Conservation (phyloP, 2,329 filamentous ascomycete species). For the Epichloe festucae region DNA sequence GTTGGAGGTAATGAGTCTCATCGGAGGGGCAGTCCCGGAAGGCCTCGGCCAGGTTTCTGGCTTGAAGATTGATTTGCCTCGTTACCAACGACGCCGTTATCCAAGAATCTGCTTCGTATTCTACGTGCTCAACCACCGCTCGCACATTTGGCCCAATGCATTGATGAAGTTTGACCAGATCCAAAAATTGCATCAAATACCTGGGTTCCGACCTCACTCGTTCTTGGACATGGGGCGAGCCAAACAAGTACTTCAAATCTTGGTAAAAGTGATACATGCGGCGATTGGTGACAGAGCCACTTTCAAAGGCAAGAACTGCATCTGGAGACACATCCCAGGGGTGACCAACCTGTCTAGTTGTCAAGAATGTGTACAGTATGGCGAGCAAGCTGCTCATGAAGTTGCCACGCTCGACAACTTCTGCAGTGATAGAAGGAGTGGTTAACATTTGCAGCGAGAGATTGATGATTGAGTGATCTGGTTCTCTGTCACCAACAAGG, state of each 20-base stretch:
- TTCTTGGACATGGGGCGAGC: slow-evolving; percentile 77
- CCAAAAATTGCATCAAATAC: slow-evolving; percentile 88
- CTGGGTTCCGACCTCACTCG: slow-evolving; percentile 69
- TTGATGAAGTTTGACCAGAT: slow-evolving; percentile 90
- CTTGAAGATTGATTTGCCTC: slow-evolving; percentile 85
- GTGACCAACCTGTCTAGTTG: slow-evolving; percentile 88
- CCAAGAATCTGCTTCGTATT: slow-evolving; percentile 97
- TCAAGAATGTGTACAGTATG: slow-evolving; percentile 94
- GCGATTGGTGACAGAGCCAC: slow-evolving; percentile 86
- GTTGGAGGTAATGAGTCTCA: slow-evolving; percentile 51
- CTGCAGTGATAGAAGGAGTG: slow-evolving; percentile 88
- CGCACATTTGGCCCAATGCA: slow-evolving; percentile 89
- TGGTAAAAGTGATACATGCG: slow-evolving; percentile 97
- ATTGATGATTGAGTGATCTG: slow-evolving; percentile 97
- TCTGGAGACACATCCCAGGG: slow-evolving; percentile 78
- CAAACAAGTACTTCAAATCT: slow-evolving; percentile 82
- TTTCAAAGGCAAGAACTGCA: slow-evolving; percentile 83
- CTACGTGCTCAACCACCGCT: slow-evolving; percentile 87
- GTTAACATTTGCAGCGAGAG: slow-evolving; percentile 93
- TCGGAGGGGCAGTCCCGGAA: slow-evolving; percentile 60
- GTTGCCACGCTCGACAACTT: slow-evolving; percentile 88
- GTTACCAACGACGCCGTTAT: slow-evolving; percentile 92
- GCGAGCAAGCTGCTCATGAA: slow-evolving; percentile 92
- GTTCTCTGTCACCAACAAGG: slow-evolving; percentile 88
- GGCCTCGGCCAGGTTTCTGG: slow-evolving; percentile 75